Conservation (phyloP, 805 yeast genomes). For the Nakazawaea molendinolei region DNA sequence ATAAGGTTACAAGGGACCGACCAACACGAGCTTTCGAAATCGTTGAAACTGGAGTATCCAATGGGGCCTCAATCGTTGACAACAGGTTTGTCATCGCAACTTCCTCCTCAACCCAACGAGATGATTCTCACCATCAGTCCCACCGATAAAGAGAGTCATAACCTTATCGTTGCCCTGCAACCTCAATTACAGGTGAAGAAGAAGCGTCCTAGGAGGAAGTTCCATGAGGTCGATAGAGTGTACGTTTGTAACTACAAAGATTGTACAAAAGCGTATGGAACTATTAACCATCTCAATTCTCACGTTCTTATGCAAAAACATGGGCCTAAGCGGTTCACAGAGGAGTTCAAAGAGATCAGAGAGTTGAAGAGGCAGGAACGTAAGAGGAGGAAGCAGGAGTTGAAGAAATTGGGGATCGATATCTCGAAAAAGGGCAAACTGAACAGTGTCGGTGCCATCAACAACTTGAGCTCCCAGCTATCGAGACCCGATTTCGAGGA, state of each 20-base stretch:
- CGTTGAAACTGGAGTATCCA: too few relatives aligned
- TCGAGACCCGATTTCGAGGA: not conserved
- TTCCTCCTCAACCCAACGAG: too few relatives aligned
- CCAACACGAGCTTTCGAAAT: too few relatives aligned
- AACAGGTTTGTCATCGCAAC: too few relatives aligned
- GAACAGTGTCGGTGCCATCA: not conserved
- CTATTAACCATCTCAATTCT: constrained; percentile 52
- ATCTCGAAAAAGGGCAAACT: not conserved
- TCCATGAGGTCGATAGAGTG: constrained; percentile 48
- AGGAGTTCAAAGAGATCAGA: constrained; percentile 46
- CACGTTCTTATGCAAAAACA: constrained; percentile 48
- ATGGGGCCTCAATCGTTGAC: too few relatives aligned
- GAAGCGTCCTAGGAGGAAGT: constrained; percentile 47
- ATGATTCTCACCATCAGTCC: too few relatives aligned
- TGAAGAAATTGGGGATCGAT: not conserved
- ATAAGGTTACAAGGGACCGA: too few relatives aligned
- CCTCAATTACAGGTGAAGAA: too few relatives aligned
- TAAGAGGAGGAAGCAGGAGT: constrained; percentile 7
- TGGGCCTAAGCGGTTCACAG: constrained; percentile 47
- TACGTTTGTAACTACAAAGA: constrained; percentile 40
- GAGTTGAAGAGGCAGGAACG: constrained; percentile 31
- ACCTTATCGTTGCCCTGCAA: too few relatives aligned
- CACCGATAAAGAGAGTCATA: too few relatives aligned
- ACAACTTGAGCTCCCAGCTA: not conserved
- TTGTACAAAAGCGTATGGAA: constrained; percentile 52